A percentile compares a stretch with the other conserved stretches of the same genome.
phyloP scores from a whole-genome alignment of 2,329 filamentous ascomycete genomes.

The Aspergillus melleus region DNA sequence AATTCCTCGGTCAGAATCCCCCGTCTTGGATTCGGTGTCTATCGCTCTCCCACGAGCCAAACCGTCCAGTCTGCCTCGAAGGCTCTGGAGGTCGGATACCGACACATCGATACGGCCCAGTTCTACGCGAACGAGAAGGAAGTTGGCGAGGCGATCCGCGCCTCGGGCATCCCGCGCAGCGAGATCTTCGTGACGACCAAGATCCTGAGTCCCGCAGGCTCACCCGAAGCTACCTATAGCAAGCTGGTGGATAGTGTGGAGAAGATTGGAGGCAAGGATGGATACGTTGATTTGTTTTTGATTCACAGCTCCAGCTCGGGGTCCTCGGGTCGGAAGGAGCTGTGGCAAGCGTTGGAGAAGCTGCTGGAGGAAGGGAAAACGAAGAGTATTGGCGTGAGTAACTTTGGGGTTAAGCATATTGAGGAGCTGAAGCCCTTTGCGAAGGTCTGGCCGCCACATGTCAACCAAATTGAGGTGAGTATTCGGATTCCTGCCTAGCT shows the following conservation, averaged over 20 bases:
- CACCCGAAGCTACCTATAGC: constrained; percentile 60
- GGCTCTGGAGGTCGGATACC: constrained; percentile 55
- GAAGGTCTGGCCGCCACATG: constrained; percentile 67
- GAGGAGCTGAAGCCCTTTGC: constrained; percentile 68
- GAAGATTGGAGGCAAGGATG: constrained; percentile 58
- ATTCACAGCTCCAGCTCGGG: constrained; percentile 66
- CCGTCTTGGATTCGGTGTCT: constrained; percentile 70
- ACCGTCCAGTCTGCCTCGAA: constrained; percentile 60
- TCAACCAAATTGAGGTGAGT: constrained; percentile 71
- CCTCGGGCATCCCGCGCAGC: constrained; percentile 52
- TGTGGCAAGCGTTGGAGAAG: constrained; percentile 68
- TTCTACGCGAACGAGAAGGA: constrained; percentile 69
- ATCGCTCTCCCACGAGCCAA: constrained; percentile 56
- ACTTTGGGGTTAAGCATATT: constrained; percentile 67
- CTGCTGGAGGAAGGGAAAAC: constrained; percentile 60
- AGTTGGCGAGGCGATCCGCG: constrained; percentile 63
- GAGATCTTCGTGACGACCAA: constrained; percentile 72
- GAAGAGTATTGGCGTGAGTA: constrained; percentile 70
- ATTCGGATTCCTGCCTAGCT: neutral
- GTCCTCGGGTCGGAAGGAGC: constrained; percentile 54
- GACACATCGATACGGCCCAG: constrained; percentile 62
- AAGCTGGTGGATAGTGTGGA: constrained; percentile 62
- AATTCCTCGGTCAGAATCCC: constrained; percentile 59
- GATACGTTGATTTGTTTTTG: constrained; percentile 71
- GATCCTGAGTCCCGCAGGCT: constrained; percentile 57